Evolutionary conservation across 345 rosid genomes (phyloP), one percentile per base, ranked within the genome.

Genomic region (Turnera subulata): DNA sequence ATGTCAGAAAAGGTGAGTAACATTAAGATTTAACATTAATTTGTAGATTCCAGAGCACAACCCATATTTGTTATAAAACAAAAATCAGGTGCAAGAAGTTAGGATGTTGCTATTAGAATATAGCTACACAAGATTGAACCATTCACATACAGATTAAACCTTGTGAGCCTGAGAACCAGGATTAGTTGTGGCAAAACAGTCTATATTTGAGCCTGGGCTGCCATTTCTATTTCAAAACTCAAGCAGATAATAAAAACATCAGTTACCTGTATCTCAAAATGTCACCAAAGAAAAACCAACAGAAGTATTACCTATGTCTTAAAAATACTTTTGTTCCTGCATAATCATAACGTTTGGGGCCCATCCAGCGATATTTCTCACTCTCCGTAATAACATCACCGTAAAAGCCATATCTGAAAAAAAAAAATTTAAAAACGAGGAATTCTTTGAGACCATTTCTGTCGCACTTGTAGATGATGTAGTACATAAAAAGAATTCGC

Each of bases 281-380:
- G n/a, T n/a, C n/a, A n/a, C n/a, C n/a, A n/a, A n/a, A 65, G n/a
- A 53, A 13, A 19, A 50, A 48, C 60, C 32, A 50, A 19, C 8
- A 25, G 20, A 22, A 56, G 37, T 39, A 52, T 12, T 76, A 91
- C 96, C 93, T 83, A 74, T 86, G 95, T 70, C 67, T 84, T 82
- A 92, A 54, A 75, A 89, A 89, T 55, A 89, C 89, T 76, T 92
- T 89, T 23, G 98, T 88, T 83, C 96, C 96, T 4, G 86, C 89
- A 72, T 84, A 88, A 73, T 92, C 98, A 71, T 89, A 92, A 48
- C 96, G 91, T 57, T 79, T 92, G 35, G 96, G 98, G 51, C 98
- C 96, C 98, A 92, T 89, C 98, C 96, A 92, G 38, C 96, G 91
- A 62, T 78, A 79, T 55, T 89, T 89, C 78, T 92, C 98, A 74